Percentiles rank a stretch among this genome's conserved stretches.
These are phyloP conservation scores for Pleurotus cornucopiae DNA, from an alignment of 768 basidiomycete genomes.

Conservation along the genomic window DNA sequence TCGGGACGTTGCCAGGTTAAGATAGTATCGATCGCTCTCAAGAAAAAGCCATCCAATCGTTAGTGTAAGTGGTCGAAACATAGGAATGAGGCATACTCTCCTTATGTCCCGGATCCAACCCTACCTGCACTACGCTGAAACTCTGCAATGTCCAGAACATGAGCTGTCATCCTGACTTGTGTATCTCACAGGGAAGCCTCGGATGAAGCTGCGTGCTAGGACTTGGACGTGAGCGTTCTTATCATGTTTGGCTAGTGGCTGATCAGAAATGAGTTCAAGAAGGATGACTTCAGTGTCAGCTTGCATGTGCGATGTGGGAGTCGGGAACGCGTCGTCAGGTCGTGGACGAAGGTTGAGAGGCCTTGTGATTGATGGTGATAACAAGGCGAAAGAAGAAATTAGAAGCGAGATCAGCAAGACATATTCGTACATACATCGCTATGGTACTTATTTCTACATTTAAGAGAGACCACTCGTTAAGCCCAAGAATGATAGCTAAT, in stretches of 20 bases:
- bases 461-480: no score
- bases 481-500: not conserved
- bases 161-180: slow-evolving; percentile 87
- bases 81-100: slow-evolving; percentile 43
- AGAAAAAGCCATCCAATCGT: not conserved
- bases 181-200: slow-evolving; percentile 80
- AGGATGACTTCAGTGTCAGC: slow-evolving; percentile 64
- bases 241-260: slow-evolving; percentile 34
- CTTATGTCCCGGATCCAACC: slow-evolving; percentile 71
- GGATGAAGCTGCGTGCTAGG: slow-evolving; percentile 64
- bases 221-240: slow-evolving; percentile 71
- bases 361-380: slow-evolving; percentile 11
- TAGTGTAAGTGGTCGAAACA: not conserved
- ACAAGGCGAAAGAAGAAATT: slow-evolving; percentile 10
- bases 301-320: slow-evolving; percentile 60
- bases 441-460: not conserved
- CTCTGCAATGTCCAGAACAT: slow-evolving; percentile 90
- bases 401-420: not conserved
- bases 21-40: slow-evolving; percentile 77
- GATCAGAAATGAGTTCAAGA: slow-evolving; percentile 44
- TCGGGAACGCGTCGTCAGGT: slow-evolving; percentile 57
- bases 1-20: slow-evolving; percentile 77
- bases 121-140: slow-evolving; percentile 75
- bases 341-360: slow-evolving; percentile 19
- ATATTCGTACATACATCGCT: not conserved